These are phyloP conservation scores for Pulveroboletus frians DNA, from an alignment of 768 basidiomycete genomes.

Conservation along the genomic window DNA sequence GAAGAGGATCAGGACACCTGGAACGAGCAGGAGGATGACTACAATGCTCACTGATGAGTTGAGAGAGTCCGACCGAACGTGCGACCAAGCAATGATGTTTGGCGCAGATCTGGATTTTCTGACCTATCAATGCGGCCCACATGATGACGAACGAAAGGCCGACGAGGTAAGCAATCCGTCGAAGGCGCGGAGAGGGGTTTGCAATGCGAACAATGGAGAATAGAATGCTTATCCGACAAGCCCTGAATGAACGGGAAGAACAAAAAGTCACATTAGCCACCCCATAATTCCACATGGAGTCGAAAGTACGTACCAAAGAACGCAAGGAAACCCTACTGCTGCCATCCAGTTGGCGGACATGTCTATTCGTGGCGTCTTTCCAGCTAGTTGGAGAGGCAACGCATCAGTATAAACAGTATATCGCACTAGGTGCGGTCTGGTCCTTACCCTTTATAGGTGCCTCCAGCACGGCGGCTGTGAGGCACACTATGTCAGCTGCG, in stretches of 20 bases:
- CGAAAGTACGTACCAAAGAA: constrained; percentile 16
- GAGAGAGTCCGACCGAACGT: constrained; percentile 8
- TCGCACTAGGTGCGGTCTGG: no score
- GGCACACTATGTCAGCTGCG: constrained; percentile 10
- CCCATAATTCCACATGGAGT: no score
- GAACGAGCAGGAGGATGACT: background rate
- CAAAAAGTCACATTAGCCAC: background rate
- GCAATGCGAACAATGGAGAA: constrained; percentile 19
- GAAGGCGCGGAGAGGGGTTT: constrained; percentile 8
- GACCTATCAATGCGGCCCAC: constrained; percentile 20
- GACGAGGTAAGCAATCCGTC: constrained; percentile 1
- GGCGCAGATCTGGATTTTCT: constrained; percentile 11
- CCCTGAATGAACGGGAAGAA: constrained; percentile 13
- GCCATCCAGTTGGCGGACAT: constrained; percentile 8
- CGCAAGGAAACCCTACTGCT: constrained; percentile 10
- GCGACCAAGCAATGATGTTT: background rate
- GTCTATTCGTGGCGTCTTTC: background rate
- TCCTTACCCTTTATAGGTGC: constrained; percentile 1
- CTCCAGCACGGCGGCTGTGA: constrained; percentile 9
- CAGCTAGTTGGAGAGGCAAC: background rate
- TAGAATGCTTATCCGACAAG: constrained; percentile 22
- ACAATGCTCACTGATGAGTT: constrained; percentile 19
- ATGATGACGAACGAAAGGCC: constrained; percentile 18
- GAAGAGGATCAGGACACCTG: background rate
- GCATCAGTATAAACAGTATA: background rate